Base-by-base conservation (phyloP, 129 eudicot genomes). In the Lonicera japonica region DNA sequence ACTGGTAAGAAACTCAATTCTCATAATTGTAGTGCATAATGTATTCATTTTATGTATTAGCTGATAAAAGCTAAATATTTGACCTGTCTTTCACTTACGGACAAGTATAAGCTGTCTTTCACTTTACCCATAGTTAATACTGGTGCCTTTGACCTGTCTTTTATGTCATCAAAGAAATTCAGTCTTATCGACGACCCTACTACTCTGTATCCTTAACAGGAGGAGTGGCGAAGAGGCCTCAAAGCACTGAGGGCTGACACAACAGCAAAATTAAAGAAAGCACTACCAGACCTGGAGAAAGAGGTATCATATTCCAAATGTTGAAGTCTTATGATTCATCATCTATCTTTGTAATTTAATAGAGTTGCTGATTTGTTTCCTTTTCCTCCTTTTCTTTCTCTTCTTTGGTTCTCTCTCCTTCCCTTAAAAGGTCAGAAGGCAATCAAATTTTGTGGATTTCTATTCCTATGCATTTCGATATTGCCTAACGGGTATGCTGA, bases 141-240 rank as follows among this genome's bases (percentile, higher is more conserved):
- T 50, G 21, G 47, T 18, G 25, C 24, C 19, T 19, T 50, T 11
- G 16, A 5, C 61, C 11, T 56, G 10, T 25, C 17, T 25, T 50
- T 25, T 34, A 20, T 69, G 24, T 16, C 2, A 17, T 40, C 14
- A 12, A 40, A 25, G n/a, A 3, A 38, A 1, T 25, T 51, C 22
- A 8, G 56, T 38, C 20, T 48, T 16, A 29, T 22, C 24, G 45
- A 56, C 51, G 72, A 51, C 43, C 14, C 34, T 18, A 15, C 29
- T 46, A 54, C 19, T 61, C 25, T 64, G n/a, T 53, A 61, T 73
- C 52, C 8, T 72, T 34, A 24, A 64, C 58, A 92, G 99, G 96
- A 92, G 59, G 99, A 92, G 73, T 92, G 99, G 99, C 82, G 99
- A 52, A 79, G 72, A 74, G 96, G 95, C 25, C 92, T 92, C 61